Percentiles rank a stretch among this genome's conserved stretches.
Evolutionary conservation across 2,329 filamentous ascomycete species (phyloP).

Genomic region (Periconia sp.): DNA sequence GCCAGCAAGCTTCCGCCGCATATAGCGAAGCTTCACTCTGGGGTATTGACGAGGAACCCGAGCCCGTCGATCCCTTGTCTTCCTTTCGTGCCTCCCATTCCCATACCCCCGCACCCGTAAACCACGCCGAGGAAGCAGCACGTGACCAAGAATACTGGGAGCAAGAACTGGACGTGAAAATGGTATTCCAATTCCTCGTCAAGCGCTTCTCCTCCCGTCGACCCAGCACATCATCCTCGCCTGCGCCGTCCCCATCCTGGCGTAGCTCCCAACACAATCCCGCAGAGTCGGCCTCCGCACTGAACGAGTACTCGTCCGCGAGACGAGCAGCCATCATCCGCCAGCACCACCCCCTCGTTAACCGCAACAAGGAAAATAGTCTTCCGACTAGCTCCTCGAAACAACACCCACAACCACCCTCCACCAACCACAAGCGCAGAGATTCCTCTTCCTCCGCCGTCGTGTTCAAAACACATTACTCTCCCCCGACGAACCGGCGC

Average conservation of each 20-base stretch:
- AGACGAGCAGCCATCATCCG: conserved; percentile 81
- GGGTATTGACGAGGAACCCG: conserved; percentile 66
- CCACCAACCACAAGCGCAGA: conserved; percentile 17
- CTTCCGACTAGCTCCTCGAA: conserved; percentile 21
- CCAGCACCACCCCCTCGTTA: conserved; percentile 85
- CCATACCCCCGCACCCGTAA: conserved; percentile 13
- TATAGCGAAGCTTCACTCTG: conserved; percentile 60
- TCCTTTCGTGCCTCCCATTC: conserved; percentile 37
- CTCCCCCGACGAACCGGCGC: conserved; percentile 17
- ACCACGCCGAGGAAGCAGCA: conserved; percentile 36
- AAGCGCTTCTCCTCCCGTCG: conserved; percentile 41
- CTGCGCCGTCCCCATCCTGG: conserved; percentile 11
- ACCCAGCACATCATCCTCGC: conserved; percentile 14
- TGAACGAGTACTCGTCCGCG: conserved; percentile 42
- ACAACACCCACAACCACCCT: conserved; percentile 11
- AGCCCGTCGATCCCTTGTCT: conserved; percentile 46
- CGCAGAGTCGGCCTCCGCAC: conserved; percentile 29
- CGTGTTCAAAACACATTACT: conserved; percentile 24
- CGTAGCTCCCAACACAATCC: conserved; percentile 1
- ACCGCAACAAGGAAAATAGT: conserved; percentile 45
- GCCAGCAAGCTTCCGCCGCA: conserved; percentile 32
- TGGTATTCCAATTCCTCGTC: conserved; percentile 74
- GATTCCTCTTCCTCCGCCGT: conserved; percentile 11
- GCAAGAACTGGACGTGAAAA: conserved; percentile 82
- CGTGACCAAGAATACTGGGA: conserved; percentile 83